These are phyloP conservation scores for Nicotiana undulata DNA, from an alignment of 257 asterid genomes.

Conservation along the genomic window DNA sequence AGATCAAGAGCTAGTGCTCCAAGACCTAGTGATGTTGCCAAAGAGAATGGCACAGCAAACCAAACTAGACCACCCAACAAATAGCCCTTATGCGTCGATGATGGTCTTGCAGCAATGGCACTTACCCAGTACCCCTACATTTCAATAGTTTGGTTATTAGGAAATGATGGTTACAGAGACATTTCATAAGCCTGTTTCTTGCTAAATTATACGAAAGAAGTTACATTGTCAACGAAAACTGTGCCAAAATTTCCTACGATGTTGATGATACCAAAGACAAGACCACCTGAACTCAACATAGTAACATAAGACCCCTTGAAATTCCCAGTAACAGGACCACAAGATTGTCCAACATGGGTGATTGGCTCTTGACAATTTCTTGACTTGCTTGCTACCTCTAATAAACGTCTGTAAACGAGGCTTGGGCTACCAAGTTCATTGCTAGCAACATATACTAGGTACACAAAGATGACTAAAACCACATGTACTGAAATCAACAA, in stretches of 20 bases:
- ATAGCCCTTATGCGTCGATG: conserved; percentile 92
- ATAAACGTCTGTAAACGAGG: conserved; percentile 51
- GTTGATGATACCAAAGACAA: conserved; percentile 85
- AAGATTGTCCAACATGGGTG: conserved; percentile 59
- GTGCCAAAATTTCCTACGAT: conserved; percentile 91
- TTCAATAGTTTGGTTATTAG: neutral
- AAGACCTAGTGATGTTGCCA: conserved; percentile 86
- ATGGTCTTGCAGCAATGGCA: conserved; percentile 94
- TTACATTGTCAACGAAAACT: conserved; percentile 83
- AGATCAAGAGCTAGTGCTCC: conserved; percentile 93
- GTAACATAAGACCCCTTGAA: conserved; percentile 75
- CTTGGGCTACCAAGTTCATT: conserved; percentile 82
- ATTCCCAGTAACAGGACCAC: conserved; percentile 79
- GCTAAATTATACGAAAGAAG: neutral
- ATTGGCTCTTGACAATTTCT: conserved; percentile 60
- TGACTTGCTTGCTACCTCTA: conserved; percentile 65
- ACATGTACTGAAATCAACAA: conserved; percentile 55
- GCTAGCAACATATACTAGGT: conserved; percentile 66
- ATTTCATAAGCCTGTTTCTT: neutral
- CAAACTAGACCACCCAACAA: conserved; percentile 83
- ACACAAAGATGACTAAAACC: conserved; percentile 74
- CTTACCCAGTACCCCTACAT: conserved; percentile 86
- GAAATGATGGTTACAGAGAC: neutral
- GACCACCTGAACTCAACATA: conserved; percentile 88
- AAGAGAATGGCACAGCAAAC: conserved; percentile 94